Base-by-base conservation (phyloP, 2,329 filamentous ascomycete species). In the Phoma sp. region DNA sequence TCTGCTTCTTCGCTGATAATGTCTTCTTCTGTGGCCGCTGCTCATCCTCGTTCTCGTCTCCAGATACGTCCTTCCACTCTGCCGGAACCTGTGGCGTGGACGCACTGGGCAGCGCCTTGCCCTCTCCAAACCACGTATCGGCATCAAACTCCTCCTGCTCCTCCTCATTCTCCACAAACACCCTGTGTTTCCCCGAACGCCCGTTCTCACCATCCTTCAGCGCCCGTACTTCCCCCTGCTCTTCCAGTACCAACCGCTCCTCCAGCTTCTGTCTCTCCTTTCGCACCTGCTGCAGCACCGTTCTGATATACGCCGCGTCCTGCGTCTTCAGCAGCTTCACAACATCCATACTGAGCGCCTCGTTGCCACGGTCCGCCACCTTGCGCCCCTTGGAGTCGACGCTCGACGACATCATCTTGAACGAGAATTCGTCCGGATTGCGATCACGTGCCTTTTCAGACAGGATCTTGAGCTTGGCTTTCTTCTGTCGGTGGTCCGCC, bases 381-480 rank as follows among this genome's bases (percentile, higher is more conserved):
- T 71, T 73, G 13, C 62, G 65, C 10, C 77, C 79, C 29, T 77
- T 76, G 27, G 77, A 78, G 63, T 84, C 75, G 21, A 79, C 81
- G 43, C 73, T 73, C 24, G 76, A 76, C 55, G 78, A 82, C 75
- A 88, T 80, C 86, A 88, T 88, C 44, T 64, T 84, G 73, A 87
- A 88, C 39, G 82, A 81, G 69, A 88, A 88, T 66, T 88, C 86
- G 80, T 88, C 86, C 15, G 85, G 85, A 62, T 88, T 88, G 33
- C 84, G 80, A 54, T 86, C 83, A 43, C 77, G 76, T 6, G 83
- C 85, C 69, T 88, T 88, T 62, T 84, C 78, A 57, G 82, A 80
- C 17, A 88, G 77, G 17, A 83, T 78, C 69, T 82, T 81, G 50
- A 88, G 76, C 59, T 85, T 84, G 52, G 79, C 77, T 68, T 85